Conservation (phyloP, 169 alveolate genomes). For the Plasmodium adleri region DNA sequence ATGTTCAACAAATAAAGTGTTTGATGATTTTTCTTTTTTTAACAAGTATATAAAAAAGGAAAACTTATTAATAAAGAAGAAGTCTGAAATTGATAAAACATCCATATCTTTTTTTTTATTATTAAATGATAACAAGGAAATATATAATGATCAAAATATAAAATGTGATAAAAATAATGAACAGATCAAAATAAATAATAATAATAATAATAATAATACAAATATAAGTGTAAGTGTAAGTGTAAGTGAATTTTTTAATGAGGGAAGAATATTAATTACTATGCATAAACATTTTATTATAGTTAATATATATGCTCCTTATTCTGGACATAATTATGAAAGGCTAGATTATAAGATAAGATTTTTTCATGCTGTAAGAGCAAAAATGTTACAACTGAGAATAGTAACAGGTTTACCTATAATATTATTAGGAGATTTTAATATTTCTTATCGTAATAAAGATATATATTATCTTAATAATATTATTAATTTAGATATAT, state of each 20-base stretch:
- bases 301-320: conserved; percentile 77
- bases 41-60: conserved; percentile 6
- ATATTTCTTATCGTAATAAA: conserved; percentile 52
- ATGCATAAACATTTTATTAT: conserved; percentile 55
- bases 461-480: conserved; percentile 57
- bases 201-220: neutral
- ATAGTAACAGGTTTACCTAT: conserved; percentile 76
- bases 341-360: conserved; percentile 69
- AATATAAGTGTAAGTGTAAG: neutral
- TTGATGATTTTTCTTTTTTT: conserved; percentile 48
- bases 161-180: neutral
- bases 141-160: neutral
- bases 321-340: conserved; percentile 71
- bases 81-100: conserved; percentile 21
- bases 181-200: neutral
- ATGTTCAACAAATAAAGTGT: conserved; percentile 38
- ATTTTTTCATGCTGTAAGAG: conserved; percentile 76
- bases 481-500: conserved; percentile 32
- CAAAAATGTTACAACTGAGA: conserved; percentile 45
- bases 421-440: conserved; percentile 75
- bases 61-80: conserved; percentile 13
- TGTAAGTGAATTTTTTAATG: conserved; percentile 40
- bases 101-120: conserved; percentile 35
- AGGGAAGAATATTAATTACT: conserved; percentile 72
- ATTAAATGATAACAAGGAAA: neutral